These are phyloP conservation scores for Cladorrhinum samala DNA, from an alignment of 495 filamentous ascomycete genomes.

Conservation along the genomic window DNA sequence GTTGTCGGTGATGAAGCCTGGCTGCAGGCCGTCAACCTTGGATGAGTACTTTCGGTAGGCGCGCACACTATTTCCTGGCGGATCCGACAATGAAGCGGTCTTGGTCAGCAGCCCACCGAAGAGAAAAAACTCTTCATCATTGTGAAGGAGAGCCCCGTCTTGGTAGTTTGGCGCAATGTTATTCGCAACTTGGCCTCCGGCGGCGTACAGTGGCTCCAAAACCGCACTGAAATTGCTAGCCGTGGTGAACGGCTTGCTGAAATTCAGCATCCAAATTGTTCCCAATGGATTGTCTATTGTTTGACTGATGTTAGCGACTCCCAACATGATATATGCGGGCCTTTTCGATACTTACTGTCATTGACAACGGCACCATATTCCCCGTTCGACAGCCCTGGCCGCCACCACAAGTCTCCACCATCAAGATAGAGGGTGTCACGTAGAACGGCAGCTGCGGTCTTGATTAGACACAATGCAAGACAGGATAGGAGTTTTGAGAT, in stretches of 20 bases:
- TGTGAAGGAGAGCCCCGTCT: conserved; percentile 62
- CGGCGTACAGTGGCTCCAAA: conserved; percentile 41
- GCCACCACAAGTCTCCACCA: conserved; percentile 53
- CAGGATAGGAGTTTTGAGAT: not conserved
- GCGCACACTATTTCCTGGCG: conserved; percentile 33
- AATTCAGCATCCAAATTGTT: conserved; percentile 49
- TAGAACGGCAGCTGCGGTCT: conserved; percentile 50
- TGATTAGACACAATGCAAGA: too few relatives aligned
- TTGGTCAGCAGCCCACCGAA: conserved; percentile 41
- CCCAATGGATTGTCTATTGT: conserved; percentile 44
- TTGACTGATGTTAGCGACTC: not conserved
- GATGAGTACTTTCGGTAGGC: conserved; percentile 50
- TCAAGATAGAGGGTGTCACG: conserved; percentile 65
- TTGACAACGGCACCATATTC: not conserved
- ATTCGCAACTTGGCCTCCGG: conserved; percentile 37
- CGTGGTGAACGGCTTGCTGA: conserved; percentile 52
- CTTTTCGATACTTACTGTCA: conserved; percentile 38
- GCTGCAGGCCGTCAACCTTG: conserved; percentile 34
- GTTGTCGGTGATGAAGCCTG: conserved; percentile 31
- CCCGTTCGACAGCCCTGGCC: conserved; percentile 38
- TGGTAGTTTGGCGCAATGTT: conserved; percentile 54
- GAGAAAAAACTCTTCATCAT: conserved; percentile 52
- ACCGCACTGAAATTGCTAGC: conserved; percentile 47
- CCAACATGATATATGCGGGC: too few relatives aligned
- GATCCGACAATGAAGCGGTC: conserved; percentile 21